phyloP scores from a whole-genome alignment of 2,329 filamentous ascomycete genomes.

The Elsinoe australis region DNA sequence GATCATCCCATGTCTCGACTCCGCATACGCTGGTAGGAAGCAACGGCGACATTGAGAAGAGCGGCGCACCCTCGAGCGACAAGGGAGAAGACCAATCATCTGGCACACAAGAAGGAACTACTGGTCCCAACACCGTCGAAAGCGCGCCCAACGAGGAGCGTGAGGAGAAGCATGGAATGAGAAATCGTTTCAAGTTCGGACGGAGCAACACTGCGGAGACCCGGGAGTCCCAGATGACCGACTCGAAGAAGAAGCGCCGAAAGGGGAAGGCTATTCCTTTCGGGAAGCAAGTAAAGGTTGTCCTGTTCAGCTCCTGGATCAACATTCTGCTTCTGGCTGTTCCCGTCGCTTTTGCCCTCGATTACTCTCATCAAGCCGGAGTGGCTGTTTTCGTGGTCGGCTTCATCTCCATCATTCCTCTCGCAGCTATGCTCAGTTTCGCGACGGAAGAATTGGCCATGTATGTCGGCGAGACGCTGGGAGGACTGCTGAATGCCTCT shows the following conservation, averaged over 20 bases:
- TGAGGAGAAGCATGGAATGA: background rate
- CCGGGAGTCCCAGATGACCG: constrained; percentile 23
- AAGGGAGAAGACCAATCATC: background rate
- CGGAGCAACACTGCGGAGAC: constrained; percentile 19
- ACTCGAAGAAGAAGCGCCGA: constrained; percentile 21
- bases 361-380: constrained; percentile 54
- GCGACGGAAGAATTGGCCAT: constrained; percentile 86
- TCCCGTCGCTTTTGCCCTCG: constrained; percentile 66
- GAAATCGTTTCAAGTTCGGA: constrained; percentile 6
- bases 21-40: constrained; percentile 9
- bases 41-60: constrained; percentile 2
- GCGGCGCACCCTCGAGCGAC: background rate
- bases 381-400: constrained; percentile 59
- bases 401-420: constrained; percentile 85
- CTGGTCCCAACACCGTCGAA: background rate
- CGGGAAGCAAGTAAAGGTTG: constrained; percentile 57
- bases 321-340: constrained; percentile 73
- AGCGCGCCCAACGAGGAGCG: background rate
- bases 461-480: constrained; percentile 69
- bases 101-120: background rate
- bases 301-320: constrained; percentile 75
- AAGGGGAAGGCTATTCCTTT: constrained; percentile 25
- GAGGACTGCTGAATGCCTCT: constrained; percentile 80
- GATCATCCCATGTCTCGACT: constrained; percentile 3
- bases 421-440: constrained; percentile 78